Percentiles rank a stretch among this genome's conserved stretches.
These are phyloP conservation scores for Colletotrichum paranaense DNA, from an alignment of 2,329 filamentous ascomycete species.

Conservation along the genomic window DNA sequence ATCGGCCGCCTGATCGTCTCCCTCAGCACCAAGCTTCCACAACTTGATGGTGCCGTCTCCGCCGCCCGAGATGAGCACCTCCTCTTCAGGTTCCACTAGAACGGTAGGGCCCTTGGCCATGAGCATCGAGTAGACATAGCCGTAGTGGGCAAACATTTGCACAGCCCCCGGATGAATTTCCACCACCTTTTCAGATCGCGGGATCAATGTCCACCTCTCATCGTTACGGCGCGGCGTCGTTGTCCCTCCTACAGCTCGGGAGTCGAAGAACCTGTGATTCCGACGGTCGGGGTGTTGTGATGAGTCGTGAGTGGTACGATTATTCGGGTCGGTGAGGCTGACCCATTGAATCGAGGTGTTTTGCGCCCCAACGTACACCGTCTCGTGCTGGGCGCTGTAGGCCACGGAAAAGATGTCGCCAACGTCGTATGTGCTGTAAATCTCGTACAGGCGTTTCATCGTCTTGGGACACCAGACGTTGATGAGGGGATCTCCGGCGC, in stretches of 20 bases:
- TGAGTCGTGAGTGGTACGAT: constrained; percentile 70
- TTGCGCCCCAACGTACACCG: constrained; percentile 90
- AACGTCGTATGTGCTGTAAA: constrained; percentile 93
- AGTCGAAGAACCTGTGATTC: constrained; percentile 93
- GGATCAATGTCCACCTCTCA: constrained; percentile 66
- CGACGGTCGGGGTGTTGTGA: constrained; percentile 79
- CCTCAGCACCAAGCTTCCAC: constrained; percentile 74
- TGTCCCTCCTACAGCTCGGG: constrained; percentile 83
- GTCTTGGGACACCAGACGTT: constrained; percentile 90
- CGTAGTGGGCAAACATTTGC: constrained; percentile 90
- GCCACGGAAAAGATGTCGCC: constrained; percentile 97
- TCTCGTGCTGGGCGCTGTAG: constrained; percentile 83
- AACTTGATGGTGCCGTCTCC: constrained; percentile 95
- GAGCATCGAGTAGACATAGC: constrained; percentile 97
- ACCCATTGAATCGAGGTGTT: constrained; percentile 98
- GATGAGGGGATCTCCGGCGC: constrained; percentile 91
- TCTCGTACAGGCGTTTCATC: constrained; percentile 83
- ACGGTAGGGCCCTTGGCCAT: constrained; percentile 77
- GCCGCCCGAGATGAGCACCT: constrained; percentile 89
- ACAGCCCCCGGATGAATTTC: constrained; percentile 87
- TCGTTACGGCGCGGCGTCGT: constrained; percentile 79
- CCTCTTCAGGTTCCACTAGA: constrained; percentile 77
- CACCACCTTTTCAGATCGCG: constrained; percentile 67
- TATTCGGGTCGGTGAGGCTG: constrained; percentile 72
- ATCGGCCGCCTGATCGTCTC: constrained; percentile 52